These are phyloP conservation scores for Leccinum sublutescens DNA, from an alignment of 768 basidiomycete genomes.

Conservation along the genomic window DNA sequence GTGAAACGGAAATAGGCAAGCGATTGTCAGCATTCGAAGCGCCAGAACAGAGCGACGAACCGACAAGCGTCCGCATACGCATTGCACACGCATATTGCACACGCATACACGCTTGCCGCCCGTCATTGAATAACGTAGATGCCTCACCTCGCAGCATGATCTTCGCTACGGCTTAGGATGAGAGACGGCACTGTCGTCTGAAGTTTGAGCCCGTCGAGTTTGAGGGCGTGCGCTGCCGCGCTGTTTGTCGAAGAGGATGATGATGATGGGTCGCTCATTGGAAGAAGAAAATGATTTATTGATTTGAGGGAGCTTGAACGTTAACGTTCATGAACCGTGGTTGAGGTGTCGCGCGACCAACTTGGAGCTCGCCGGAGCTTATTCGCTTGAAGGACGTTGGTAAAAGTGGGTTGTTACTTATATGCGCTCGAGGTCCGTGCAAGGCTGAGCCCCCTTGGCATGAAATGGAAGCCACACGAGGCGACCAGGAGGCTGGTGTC, in stretches of 20 bases:
- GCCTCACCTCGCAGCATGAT: background rate
- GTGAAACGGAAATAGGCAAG: background rate
- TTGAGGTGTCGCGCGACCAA: background rate
- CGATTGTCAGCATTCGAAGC: background rate
- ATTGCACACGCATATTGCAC: too few relatives aligned
- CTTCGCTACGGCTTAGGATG: background rate
- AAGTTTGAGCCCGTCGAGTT: background rate
- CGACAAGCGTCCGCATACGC: background rate
- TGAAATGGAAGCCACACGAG: conserved; percentile 9
- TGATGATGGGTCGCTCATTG: background rate
- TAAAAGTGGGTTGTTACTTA: background rate
- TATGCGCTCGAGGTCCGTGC: background rate
- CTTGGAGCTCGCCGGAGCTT: background rate
- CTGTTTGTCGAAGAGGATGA: background rate
- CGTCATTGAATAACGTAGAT: background rate
- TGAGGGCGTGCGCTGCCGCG: background rate
- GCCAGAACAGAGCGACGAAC: background rate
- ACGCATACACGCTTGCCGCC: too few relatives aligned
- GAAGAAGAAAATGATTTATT: background rate
- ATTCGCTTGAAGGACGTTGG: background rate
- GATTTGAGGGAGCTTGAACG: background rate
- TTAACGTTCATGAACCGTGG: background rate
- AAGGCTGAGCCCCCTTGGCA: background rate
- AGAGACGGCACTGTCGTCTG: background rate
- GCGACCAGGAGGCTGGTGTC: conserved; percentile 5